These are phyloP conservation scores for Claviceps pusilla DNA, from an alignment of 2,329 filamentous ascomycete species.

Conservation along the genomic window DNA sequence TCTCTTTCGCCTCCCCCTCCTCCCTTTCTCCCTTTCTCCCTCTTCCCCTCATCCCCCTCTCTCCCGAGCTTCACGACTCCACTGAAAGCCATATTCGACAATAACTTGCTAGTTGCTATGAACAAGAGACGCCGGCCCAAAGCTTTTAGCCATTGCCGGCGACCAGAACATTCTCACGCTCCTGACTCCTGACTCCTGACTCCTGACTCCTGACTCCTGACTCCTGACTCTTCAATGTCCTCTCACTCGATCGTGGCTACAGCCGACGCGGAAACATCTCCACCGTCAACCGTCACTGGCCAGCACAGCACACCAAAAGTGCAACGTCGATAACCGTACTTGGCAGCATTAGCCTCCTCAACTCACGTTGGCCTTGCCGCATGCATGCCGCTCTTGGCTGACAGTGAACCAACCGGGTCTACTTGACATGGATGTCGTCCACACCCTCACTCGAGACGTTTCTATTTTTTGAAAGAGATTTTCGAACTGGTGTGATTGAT, in stretches of 20 bases:
- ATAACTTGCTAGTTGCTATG: not conserved
- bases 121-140: not conserved
- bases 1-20: not conserved
- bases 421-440: not conserved
- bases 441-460: not conserved
- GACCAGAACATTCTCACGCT: not conserved
- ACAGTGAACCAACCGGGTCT: not conserved
- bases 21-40: not conserved
- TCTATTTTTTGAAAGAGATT: not conserved
- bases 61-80: not conserved
- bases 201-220: no score
- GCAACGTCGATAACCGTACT: not conserved
- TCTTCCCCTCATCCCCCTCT: not conserved
- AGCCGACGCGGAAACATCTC: not conserved
- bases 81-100: not conserved
- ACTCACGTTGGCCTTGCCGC: not conserved
- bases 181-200: not conserved
- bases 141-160: not conserved
- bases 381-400: not conserved
- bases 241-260: not conserved
- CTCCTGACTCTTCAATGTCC: no score
- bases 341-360: not conserved
- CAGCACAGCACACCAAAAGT: not conserved
- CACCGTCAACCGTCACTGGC: not conserved
- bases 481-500: not conserved